Base-by-base conservation (phyloP, 2,329 filamentous ascomycete species). In the Aspergillus fijiensis region DNA sequence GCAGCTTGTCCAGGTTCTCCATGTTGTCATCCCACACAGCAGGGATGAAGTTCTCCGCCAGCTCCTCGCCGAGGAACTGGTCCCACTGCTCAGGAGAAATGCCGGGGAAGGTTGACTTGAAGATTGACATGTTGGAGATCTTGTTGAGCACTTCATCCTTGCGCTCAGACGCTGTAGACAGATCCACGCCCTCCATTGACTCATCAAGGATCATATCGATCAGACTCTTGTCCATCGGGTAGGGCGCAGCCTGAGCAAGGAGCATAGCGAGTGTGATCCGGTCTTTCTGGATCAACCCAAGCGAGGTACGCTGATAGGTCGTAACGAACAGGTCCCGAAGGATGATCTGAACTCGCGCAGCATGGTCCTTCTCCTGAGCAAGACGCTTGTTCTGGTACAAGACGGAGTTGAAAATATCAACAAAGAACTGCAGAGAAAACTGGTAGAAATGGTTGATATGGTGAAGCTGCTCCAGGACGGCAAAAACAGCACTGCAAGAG, bases 401-500 rank as follows among this genome's bases (percentile, higher is more conserved):
- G 7, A 99, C 95, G 5, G 89, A 87, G 73, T 96, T 91, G 85
- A 99, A 99, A 68, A 99, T 99, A 74, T 97, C 91, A 58, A 96
- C 85, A 79, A 99, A 99, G 79, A 96, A 99, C 76, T 97, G 93
- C 61, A 99, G 84, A 42, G 95, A 99, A 83, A 99, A 99, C 75
- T 98, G 96, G 77, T 99, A 99, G 79, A 98, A 98, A 81, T 98
- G 95, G 76, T 99, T 97, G 75, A 99, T 88, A 73, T 97, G 96
- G 77, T 98, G 94, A 60, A 99, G 85, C 76, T 99, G 94, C 79
- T 99, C 96, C 62, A 99, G 82, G 14, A 99, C 91, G 33, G 96
- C 92, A 75, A 98, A 99, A 48, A 99, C 94, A 58, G 95, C 93
- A 79, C 94, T 97, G 84, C 95, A 99, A 48, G 95, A 94, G 69